These are phyloP conservation scores for Rhodotorula babjevae DNA, from an alignment of 768 basidiomycete genomes.

Conservation along the genomic window DNA sequence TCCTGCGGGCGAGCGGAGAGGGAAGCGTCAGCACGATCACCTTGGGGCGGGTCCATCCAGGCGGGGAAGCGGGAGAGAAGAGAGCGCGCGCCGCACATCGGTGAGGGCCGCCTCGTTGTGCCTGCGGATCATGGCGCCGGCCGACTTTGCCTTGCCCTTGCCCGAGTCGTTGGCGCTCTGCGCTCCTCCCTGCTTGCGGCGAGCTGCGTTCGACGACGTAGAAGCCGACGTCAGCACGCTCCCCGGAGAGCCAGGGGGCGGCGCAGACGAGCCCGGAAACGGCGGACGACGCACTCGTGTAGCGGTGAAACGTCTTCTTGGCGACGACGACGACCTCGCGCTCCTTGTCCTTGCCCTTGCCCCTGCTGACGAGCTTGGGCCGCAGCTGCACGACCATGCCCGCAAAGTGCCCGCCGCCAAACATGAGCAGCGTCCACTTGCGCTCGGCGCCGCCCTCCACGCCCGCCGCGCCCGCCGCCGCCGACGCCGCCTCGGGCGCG, in stretches of 20 bases:
- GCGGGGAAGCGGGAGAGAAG: background rate
- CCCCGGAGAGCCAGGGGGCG: background rate
- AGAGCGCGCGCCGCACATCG: constrained; percentile 58
- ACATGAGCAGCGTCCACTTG: constrained; percentile 92
- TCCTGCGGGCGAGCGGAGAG: constrained; percentile 57
- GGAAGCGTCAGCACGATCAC: background rate
- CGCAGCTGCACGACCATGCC: constrained; percentile 64
- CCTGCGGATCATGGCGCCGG: constrained; percentile 84
- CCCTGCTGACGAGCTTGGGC: constrained; percentile 45
- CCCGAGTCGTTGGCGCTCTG: constrained; percentile 88
- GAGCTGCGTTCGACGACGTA: constrained; percentile 55
- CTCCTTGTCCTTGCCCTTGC: constrained; percentile 59
- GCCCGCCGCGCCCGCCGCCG: background rate
- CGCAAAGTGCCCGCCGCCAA: constrained; percentile 96
- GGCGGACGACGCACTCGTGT: constrained; percentile 69
- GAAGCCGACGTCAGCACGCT: background rate
- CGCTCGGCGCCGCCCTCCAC: constrained; percentile 43
- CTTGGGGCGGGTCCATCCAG: background rate
- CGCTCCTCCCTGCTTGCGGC: constrained; percentile 93
- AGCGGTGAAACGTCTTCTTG: constrained; percentile 96
- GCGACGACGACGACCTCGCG: constrained; percentile 73
- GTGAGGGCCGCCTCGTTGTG: constrained; percentile 90
- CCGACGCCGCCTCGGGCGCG: constrained; percentile 34
- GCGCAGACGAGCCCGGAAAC: background rate
- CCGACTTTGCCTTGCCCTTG: constrained; percentile 87